phyloP scores from a whole-genome alignment of 345 rosid genomes.

The Mallotus nudiflorus region DNA sequence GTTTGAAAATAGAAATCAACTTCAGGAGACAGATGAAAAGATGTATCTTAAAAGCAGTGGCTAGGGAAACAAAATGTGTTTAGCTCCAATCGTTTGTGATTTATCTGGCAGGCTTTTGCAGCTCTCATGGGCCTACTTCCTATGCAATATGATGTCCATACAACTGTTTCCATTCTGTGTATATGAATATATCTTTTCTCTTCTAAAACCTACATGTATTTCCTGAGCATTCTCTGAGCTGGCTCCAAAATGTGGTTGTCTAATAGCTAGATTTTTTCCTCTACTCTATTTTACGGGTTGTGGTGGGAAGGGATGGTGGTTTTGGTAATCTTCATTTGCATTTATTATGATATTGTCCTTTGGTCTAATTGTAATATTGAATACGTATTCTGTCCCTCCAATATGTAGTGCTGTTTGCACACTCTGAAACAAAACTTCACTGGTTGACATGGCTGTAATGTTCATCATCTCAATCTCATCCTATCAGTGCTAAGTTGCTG shows the following conservation, averaged over 20 bases:
- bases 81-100: too few relatives aligned
- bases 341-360: neutral
- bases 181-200: too few relatives aligned
- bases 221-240: too few relatives aligned
- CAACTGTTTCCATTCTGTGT: too few relatives aligned
- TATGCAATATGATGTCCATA: too few relatives aligned
- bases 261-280: too few relatives aligned
- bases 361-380: neutral
- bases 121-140: too few relatives aligned
- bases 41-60: neutral
- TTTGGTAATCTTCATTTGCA: neutral
- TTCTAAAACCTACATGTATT: too few relatives aligned
- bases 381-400: neutral
- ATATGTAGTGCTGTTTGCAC: neutral
- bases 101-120: too few relatives aligned
- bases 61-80: too few relatives aligned
- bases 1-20: neutral
- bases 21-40: neutral
- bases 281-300: too few relatives aligned
- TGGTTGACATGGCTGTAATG: neutral
- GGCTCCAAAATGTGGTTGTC: too few relatives aligned
- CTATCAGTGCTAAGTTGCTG: neutral
- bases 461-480: slow-evolving; percentile 11
- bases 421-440: neutral
- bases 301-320: neutral